Conservation (phyloP, 371 early-diverging fungal species). For the Lichtheimia ornata region DNA sequence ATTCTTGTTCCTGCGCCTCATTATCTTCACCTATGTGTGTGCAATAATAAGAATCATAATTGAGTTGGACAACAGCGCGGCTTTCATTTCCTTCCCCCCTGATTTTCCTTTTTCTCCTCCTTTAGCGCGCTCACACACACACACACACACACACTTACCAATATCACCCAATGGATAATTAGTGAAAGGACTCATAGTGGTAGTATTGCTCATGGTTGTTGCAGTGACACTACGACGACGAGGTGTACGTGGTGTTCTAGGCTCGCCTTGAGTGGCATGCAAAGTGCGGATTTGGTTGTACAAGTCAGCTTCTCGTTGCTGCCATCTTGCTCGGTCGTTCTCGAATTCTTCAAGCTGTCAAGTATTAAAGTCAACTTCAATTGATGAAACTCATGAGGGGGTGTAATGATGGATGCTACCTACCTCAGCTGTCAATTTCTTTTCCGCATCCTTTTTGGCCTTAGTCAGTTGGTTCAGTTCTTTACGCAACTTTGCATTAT, state of each 20-base stretch:
- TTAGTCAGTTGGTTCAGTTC: slow-evolving; percentile 42
- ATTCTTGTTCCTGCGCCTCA: no score
- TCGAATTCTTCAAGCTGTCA: slow-evolving; percentile 45
- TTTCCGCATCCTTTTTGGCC: slow-evolving; percentile 42
- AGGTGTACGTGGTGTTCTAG: slow-evolving; percentile 46
- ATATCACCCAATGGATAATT: slow-evolving; percentile 33
- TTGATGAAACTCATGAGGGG: neutral
- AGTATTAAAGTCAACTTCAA: slow-evolving; percentile 6
- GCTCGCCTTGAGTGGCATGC: slow-evolving; percentile 30
- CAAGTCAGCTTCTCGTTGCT: slow-evolving; percentile 49
- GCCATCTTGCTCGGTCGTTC: slow-evolving; percentile 44
- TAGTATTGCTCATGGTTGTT: slow-evolving; percentile 17
- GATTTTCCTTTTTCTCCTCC: no score
- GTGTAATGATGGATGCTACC: neutral
- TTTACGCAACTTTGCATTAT: slow-evolving; percentile 31
- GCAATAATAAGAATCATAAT: no score
- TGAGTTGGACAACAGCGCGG: no score
- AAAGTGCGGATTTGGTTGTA: slow-evolving; percentile 46
- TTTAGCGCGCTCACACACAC: neutral
- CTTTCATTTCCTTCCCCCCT: no score
- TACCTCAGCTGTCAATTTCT: slow-evolving; percentile 39
- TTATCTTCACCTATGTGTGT: slow-evolving; percentile 5
- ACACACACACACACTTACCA: slow-evolving; percentile 18
- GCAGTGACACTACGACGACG: slow-evolving; percentile 44
- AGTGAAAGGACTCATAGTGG: slow-evolving; percentile 34